Percentiles rank a stretch among this genome's conserved stretches.
These are phyloP conservation scores for Mycena haematopus DNA, from an alignment of 768 basidiomycete species.

Conservation along the genomic window DNA sequence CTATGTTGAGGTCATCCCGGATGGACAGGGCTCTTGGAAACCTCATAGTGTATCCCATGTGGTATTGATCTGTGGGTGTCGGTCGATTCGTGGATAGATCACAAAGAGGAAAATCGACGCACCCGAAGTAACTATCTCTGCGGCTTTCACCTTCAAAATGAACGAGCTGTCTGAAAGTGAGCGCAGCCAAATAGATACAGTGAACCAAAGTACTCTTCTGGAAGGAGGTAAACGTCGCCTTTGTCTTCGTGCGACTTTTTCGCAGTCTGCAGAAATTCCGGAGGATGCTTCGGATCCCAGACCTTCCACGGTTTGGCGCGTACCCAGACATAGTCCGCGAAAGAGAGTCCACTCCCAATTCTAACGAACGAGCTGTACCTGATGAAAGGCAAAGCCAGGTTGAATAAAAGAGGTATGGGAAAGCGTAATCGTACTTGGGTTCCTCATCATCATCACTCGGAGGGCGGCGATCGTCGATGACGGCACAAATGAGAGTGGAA, in stretches of 20 bases:
- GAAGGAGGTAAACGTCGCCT: slow-evolving; percentile 91
- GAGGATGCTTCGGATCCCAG: slow-evolving; percentile 77
- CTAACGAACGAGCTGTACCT: slow-evolving; percentile 91
- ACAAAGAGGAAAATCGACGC: slow-evolving; percentile 10
- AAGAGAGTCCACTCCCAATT: slow-evolving; percentile 88
- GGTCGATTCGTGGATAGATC: slow-evolving; percentile 16
- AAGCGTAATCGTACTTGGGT: slow-evolving; percentile 55
- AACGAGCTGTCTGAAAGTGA: slow-evolving; percentile 72
- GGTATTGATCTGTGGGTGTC: slow-evolving; percentile 71
- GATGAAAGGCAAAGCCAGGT: slow-evolving; percentile 1
- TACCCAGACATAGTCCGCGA: slow-evolving; percentile 87
- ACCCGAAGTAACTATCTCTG: slow-evolving; percentile 86
- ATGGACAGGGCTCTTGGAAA: slow-evolving; percentile 88
- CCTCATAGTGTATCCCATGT: slow-evolving; percentile 87
- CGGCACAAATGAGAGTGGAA: slow-evolving; percentile 88
- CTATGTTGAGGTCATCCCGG: slow-evolving; percentile 75
- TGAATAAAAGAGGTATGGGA: slow-evolving; percentile 5
- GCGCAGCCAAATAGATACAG: slow-evolving; percentile 1
- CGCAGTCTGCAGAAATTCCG: slow-evolving; percentile 69
- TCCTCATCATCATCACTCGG: slow-evolving; percentile 62
- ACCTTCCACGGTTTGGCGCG: slow-evolving; percentile 81
- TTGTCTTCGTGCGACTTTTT: slow-evolving; percentile 74
- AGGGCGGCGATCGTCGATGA: slow-evolving; percentile 72
- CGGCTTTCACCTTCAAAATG: slow-evolving; percentile 91
- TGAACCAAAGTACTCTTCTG: slow-evolving; percentile 69